Evolutionary conservation across 2,329 filamentous ascomycete genomes (phyloP), one percentile per base, ranked within the genome.

Genomic region (Scytalidium lignicola): DNA sequence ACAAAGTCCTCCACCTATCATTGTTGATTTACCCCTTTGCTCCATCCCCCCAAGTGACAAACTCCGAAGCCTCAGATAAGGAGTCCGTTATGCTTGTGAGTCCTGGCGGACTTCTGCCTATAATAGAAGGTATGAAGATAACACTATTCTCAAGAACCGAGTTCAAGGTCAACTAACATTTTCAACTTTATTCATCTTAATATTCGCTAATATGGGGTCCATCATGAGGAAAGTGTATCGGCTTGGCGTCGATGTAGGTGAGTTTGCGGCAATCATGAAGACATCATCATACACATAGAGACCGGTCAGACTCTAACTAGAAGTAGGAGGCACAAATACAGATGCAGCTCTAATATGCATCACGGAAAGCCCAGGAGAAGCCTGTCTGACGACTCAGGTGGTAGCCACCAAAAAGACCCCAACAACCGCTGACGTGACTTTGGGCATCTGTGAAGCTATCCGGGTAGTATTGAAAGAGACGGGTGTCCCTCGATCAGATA

Each of bases 211-310:
- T 7, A 28, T 28, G 26, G 26, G 26, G 7, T 28, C 26, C 26
- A 28, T 61, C 40, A 60, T 56, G 72, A 71, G 53, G 70, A 65
- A 29, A 70, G 61, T 40, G 69, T 58, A 19, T 71, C 66, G 6
- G 68, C 64, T 49, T 47, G 66, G 63, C 7, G 26, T 28, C 13
- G 26, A 28, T 28, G 26, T 28, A 28, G 26, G 26, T 28, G 13
- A 13, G 26, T 28, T 28, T 28, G 13, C 13, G 26, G 13, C 26
- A 28, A 7, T 13, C 13, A 28, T 7, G 26, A 13, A 13, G n/a
- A n/a, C n/a, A 28, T 28, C 26, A 28, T 28, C 13, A 7, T 7
- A 28, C 7, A 28, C 7, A 13, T 28, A 28, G 13, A 28, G n/a
- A n/a, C n/a, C n/a, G n/a, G n/a, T 28, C 26, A 13, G 13, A 7